A percentile compares a stretch with the other conserved stretches of the same genome.
phyloP scores from a whole-genome alignment of 306 rosid genomes.

The Cucurbita moschata region DNA sequence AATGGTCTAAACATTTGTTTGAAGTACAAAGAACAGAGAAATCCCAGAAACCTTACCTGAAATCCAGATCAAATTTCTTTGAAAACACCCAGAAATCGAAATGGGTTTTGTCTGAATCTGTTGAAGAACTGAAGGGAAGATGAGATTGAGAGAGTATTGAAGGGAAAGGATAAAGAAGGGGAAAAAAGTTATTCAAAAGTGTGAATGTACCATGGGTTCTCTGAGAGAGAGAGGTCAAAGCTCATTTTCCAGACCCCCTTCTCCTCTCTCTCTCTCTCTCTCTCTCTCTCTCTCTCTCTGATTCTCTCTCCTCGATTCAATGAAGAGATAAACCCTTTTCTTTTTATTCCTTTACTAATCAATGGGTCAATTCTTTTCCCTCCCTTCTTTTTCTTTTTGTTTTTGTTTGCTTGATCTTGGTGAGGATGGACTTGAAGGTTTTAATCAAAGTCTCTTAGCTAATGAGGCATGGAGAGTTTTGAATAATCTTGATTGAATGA shows the following conservation, averaged over 20 bases:
- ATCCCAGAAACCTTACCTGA: neutral
- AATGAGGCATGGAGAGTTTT: too few relatives aligned
- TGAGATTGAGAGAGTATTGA: neutral
- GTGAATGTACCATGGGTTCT: slow-evolving; percentile 8
- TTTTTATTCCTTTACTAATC: neutral
- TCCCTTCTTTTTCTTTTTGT: neutral
- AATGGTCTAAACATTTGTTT: neutral
- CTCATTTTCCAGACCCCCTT: neutral
- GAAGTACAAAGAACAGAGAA: neutral
- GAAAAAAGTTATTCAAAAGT: neutral
- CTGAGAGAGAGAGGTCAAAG: slow-evolving; percentile 18
- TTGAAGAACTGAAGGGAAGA: neutral
- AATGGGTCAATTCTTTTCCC: neutral
- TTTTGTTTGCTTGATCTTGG: too few relatives aligned
- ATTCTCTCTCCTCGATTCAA: slow-evolving; percentile 1
- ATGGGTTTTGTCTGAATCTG: neutral
- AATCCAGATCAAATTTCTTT: neutral
- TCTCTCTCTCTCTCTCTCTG: neutral
- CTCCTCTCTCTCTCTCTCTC: neutral
- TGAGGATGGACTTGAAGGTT: too few relatives aligned
- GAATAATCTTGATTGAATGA: too few relatives aligned
- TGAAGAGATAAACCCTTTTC: neutral
- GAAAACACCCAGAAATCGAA: neutral
- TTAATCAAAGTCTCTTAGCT: too few relatives aligned
- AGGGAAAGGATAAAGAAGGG: neutral